Evolutionary conservation across 140 eudicot species (phyloP).

Genomic region (Flaveria floridana): DNA sequence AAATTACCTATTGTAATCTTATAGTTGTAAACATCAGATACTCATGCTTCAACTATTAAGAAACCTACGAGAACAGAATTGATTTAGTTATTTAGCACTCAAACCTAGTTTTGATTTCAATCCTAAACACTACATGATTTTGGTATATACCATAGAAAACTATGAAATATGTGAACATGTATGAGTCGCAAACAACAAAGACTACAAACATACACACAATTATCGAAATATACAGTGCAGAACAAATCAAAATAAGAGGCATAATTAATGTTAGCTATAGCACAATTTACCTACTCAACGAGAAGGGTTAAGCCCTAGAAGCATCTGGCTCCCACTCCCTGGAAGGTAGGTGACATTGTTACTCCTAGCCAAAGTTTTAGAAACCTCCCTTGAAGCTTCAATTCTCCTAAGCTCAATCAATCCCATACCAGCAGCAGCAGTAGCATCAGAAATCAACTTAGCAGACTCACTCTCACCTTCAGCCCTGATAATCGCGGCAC

Average conservation of each 20-base stretch:
- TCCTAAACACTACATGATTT: background rate
- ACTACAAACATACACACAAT: background rate
- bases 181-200: background rate
- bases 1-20: background rate
- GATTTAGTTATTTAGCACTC: background rate
- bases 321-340: constrained; percentile 47
- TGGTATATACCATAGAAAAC: background rate
- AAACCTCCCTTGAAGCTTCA: constrained; percentile 65
- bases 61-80: background rate
- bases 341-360: constrained; percentile 55
- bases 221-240: background rate
- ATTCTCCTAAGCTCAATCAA: constrained; percentile 80
- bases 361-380: constrained; percentile 44
- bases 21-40: background rate
- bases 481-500: constrained; percentile 75
- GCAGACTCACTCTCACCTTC: constrained; percentile 84
- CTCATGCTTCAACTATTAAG: background rate
- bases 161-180: background rate
- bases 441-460: constrained; percentile 73
- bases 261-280: background rate
- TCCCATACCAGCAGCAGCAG: constrained; percentile 66
- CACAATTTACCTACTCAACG: constrained; percentile 38
- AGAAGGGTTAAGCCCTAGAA: constrained; percentile 52
- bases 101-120: background rate
- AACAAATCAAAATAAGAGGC: background rate